Evolutionary conservation across 2,329 filamentous ascomycete species (phyloP).

Genomic region (Xylaria sp.): DNA sequence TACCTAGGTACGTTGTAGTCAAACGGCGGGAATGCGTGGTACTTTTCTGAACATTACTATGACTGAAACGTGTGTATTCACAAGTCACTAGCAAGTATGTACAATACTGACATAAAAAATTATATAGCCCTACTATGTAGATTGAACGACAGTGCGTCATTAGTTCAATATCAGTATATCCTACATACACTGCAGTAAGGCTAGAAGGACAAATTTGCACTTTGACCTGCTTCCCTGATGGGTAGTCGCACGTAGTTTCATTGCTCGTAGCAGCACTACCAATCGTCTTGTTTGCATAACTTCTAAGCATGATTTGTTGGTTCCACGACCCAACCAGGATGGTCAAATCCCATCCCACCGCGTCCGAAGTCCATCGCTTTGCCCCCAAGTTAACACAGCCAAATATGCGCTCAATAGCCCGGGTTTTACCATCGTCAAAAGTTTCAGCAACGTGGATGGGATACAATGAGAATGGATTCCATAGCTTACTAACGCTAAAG

Average conservation of each 20-base stretch:
- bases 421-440: too few relatives aligned
- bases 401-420: background rate
- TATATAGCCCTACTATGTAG: slow-evolving; percentile 23
- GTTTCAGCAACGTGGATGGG: background rate
- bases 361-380: background rate
- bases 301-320: slow-evolving; percentile 1
- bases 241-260: background rate
- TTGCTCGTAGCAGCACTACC: background rate
- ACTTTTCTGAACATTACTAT: slow-evolving; percentile 23
- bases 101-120: too few relatives aligned
- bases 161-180: background rate
- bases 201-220: background rate
- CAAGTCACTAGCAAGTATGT: background rate
- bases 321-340: slow-evolving; percentile 1
- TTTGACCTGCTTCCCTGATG: background rate
- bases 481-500: too few relatives aligned
- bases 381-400: background rate
- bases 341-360: background rate
- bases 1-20: too few relatives aligned
- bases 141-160: slow-evolving; percentile 5
- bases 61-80: slow-evolving; percentile 2
- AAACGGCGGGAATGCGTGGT: slow-evolving; percentile 22
- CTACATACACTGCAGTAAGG: background rate
- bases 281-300: slow-evolving; percentile 17
- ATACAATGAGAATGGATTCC: too few relatives aligned